phyloP scores from a whole-genome alignment of 305 asterid species.

The Solanum hybrid region DNA sequence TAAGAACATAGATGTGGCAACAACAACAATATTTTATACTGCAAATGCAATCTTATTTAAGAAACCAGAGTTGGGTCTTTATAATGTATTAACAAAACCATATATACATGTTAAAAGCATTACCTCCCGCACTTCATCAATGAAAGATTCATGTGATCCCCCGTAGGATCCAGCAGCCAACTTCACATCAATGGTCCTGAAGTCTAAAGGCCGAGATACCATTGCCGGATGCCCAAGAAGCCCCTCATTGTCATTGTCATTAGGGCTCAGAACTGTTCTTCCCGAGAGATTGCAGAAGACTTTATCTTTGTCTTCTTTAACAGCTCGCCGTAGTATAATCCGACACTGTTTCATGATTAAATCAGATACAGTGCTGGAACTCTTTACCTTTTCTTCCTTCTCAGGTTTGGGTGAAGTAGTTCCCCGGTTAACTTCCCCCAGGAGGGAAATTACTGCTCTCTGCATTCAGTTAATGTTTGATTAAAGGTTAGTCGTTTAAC shows the following conservation, averaged over 20 bases:
- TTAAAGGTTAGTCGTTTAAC: background rate
- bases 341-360: constrained; percentile 83
- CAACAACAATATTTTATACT: background rate
- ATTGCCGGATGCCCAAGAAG: constrained; percentile 87
- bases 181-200: constrained; percentile 87
- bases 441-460: constrained; percentile 85
- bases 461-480: constrained; percentile 28
- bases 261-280: constrained; percentile 54
- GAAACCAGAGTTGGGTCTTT: background rate
- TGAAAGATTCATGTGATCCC: constrained; percentile 82
- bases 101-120: background rate
- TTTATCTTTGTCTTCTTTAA: constrained; percentile 65
- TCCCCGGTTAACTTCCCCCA: constrained; percentile 46
- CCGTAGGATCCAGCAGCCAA: constrained; percentile 89
- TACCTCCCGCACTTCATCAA: constrained; percentile 97
- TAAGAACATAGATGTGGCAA: background rate
- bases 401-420: constrained; percentile 49
- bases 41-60: background rate
- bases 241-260: constrained; percentile 77
- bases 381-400: constrained; percentile 55
- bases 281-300: constrained; percentile 89
- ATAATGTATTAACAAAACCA: background rate
- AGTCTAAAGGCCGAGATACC: constrained; percentile 95
- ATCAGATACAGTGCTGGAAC: constrained; percentile 43
- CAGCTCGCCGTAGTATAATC: constrained; percentile 63